Conservation (phyloP, 345 rosid species). For the Lepidium sativum region DNA sequence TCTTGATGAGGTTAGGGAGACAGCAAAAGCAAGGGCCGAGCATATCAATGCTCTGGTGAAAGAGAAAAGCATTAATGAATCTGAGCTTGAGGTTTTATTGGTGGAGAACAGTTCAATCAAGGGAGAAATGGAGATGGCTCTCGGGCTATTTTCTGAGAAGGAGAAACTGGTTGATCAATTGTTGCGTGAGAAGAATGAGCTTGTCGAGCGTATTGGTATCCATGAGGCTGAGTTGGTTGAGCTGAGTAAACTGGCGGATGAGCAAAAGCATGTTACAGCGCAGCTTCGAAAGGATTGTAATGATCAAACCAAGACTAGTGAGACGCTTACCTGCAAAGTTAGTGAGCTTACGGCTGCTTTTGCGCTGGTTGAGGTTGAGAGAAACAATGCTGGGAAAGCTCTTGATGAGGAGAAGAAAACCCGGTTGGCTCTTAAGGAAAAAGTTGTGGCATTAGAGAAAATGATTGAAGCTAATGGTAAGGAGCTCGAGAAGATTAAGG, state of each 20-base stretch:
- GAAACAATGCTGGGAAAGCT: constrained; percentile 32
- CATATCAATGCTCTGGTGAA: constrained; percentile 32
- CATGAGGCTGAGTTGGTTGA: constrained; percentile 38
- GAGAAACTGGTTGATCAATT: constrained; percentile 28
- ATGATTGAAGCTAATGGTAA: constrained; percentile 22
- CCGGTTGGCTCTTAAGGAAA: constrained; percentile 26
- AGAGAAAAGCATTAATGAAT: constrained; percentile 37
- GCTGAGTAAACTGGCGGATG: constrained; percentile 36
- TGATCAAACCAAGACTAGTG: constrained; percentile 35
- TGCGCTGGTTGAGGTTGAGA: constrained; percentile 33
- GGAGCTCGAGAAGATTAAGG: constrained; percentile 33
- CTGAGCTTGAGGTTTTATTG: constrained; percentile 24
- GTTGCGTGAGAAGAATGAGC: constrained; percentile 37
- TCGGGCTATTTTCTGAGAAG: constrained; percentile 28
- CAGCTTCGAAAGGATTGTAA: constrained; percentile 28
- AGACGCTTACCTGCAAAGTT: constrained; percentile 30
- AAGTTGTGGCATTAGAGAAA: constrained; percentile 37
- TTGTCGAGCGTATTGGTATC: constrained; percentile 27
- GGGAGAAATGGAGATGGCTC: constrained; percentile 18
- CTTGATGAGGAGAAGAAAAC: constrained; percentile 44
- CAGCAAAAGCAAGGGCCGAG: constrained; percentile 29
- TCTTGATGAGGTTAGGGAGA: constrained; percentile 28
- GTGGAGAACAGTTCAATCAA: constrained; percentile 27
- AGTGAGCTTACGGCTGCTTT: constrained; percentile 25
- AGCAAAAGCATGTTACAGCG: constrained; percentile 30